These are phyloP conservation scores for Alternaria novae-zelandiae DNA, from an alignment of 2,329 filamentous ascomycete species.

Conservation along the genomic window DNA sequence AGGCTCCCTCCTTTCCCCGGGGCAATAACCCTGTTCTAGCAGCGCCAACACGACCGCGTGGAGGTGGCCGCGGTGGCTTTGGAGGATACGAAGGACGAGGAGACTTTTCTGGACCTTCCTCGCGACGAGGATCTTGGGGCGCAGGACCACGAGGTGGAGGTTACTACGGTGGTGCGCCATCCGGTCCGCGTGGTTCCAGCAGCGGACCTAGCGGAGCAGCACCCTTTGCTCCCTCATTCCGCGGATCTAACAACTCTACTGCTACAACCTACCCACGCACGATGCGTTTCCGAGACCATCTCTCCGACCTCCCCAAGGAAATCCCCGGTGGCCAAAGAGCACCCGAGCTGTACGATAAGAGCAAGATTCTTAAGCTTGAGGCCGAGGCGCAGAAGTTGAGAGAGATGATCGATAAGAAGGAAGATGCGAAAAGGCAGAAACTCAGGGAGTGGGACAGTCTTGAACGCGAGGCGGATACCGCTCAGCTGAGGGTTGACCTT, in stretches of 20 bases:
- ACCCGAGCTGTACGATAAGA: slow-evolving; percentile 52
- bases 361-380: slow-evolving; percentile 54
- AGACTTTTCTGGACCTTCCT: slow-evolving; percentile 41
- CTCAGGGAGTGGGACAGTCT: slow-evolving; percentile 56
- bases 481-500: slow-evolving; percentile 54
- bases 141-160: slow-evolving; percentile 40
- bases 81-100: slow-evolving; percentile 44
- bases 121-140: slow-evolving; percentile 47
- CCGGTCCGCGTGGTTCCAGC: slow-evolving; percentile 42
- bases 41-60: slow-evolving; percentile 49
- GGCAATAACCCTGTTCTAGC: slow-evolving; percentile 46
- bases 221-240: slow-evolving; percentile 46
- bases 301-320: slow-evolving; percentile 53
- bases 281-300: slow-evolving; percentile 53
- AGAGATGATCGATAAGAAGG: slow-evolving; percentile 55
- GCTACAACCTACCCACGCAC: slow-evolving; percentile 56
- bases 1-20: slow-evolving; percentile 45
- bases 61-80: slow-evolving; percentile 51
- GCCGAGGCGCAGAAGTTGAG: slow-evolving; percentile 56
- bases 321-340: slow-evolving; percentile 54
- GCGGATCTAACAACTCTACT: slow-evolving; percentile 52
- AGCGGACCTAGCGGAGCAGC: slow-evolving; percentile 35
- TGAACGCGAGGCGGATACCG: slow-evolving; percentile 53
- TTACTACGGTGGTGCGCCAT: slow-evolving; percentile 38
- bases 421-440: slow-evolving; percentile 51